phyloP scores from a whole-genome alignment of 73 alveolate species.

The Paramecium caudatum region DNA sequence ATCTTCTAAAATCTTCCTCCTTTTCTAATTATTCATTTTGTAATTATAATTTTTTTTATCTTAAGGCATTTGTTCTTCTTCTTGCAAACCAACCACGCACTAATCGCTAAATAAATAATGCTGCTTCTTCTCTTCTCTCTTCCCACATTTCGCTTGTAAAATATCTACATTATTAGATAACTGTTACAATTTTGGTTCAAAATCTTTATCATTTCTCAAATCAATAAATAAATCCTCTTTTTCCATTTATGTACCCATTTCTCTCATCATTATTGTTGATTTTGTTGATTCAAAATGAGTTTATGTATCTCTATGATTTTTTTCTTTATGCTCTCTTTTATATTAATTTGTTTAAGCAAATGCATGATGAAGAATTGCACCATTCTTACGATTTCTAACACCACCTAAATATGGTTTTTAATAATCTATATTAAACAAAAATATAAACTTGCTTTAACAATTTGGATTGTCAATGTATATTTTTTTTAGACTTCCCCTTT shows the following conservation, averaged over 20 bases:
- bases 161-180: constrained; percentile 70
- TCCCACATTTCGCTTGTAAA: constrained; percentile 97
- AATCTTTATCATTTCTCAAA: constrained; percentile 87
- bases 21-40: constrained; percentile 87
- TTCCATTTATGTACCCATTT: constrained; percentile 99
- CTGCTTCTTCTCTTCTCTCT: constrained; percentile 92
- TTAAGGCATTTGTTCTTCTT: constrained; percentile 85
- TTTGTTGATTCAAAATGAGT: constrained; percentile 97
- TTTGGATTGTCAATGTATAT: constrained; percentile 70
- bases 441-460: constrained; percentile 29
- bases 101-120: constrained; percentile 90
- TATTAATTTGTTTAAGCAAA: constrained; percentile 88
- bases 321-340: constrained; percentile 77
- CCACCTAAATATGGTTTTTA: constrained; percentile 83
- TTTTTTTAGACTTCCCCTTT: constrained; percentile 73
- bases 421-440: neutral
- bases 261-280: constrained; percentile 97
- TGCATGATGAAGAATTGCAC: constrained; percentile 85
- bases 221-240: constrained; percentile 91
- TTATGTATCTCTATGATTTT: constrained; percentile 86
- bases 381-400: constrained; percentile 79
- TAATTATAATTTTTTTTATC: constrained; percentile 90
- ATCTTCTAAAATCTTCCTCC: constrained; percentile 94
- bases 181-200: constrained; percentile 85
- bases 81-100: constrained; percentile 92